Conservation (phyloP, 2,329 filamentous ascomycete species). For the Beauveria medogensis region DNA sequence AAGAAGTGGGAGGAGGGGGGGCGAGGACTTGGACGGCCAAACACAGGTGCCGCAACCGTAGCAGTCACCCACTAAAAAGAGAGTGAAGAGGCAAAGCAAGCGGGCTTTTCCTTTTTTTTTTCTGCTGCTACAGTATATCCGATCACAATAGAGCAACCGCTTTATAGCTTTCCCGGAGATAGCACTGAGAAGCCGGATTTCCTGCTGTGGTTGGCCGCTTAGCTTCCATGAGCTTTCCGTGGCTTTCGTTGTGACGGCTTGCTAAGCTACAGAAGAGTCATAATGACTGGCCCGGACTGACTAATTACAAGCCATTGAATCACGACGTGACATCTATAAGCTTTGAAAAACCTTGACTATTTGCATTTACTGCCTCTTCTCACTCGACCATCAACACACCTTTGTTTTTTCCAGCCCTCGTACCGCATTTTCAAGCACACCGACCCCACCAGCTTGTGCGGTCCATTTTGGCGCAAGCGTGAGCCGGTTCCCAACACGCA, state of each 20-base stretch:
- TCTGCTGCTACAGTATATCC: not conserved
- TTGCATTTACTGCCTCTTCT: not conserved
- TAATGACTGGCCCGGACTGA: slow-evolving; percentile 8
- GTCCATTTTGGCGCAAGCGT: slow-evolving; percentile 3
- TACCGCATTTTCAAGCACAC: not conserved
- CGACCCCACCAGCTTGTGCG: slow-evolving; percentile 10
- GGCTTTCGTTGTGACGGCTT: slow-evolving; percentile 5
- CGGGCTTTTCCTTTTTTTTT: not conserved
- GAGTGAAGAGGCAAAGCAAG: not conserved
- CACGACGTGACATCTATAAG: not conserved
- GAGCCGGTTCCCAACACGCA: not conserved
- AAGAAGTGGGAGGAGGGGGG: slow-evolving; percentile 10
- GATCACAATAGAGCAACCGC: not conserved
- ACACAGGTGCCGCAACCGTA: not conserved
- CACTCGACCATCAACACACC: not conserved
- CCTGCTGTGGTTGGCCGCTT: not conserved
- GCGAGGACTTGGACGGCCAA: not conserved
- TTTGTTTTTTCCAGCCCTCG: not conserved
- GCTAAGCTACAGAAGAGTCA: slow-evolving; percentile 2
- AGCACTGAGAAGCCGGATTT: not conserved
- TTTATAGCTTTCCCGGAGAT: slow-evolving; percentile 4
- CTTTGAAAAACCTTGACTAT: not conserved
- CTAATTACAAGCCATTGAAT: not conserved
- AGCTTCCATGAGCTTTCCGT: not conserved
- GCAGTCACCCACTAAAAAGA: not conserved